Base-by-base conservation (phyloP, 2,329 filamentous ascomycete species). In the Ophiocordyceps camponoti-leonardi region DNA sequence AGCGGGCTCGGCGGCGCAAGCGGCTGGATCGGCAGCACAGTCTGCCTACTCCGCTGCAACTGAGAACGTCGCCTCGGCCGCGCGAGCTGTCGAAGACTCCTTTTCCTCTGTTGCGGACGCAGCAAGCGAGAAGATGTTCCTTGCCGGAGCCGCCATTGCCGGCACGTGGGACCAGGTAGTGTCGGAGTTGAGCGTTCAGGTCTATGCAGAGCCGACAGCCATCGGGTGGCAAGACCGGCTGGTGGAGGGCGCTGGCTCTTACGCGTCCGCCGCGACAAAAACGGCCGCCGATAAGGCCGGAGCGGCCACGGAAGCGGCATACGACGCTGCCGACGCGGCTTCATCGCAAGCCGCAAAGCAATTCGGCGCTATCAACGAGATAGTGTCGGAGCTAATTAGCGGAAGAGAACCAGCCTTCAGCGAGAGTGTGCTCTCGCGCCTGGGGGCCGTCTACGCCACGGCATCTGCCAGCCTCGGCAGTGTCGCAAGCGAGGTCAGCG, bases 361-460 rank as follows among this genome's bases (percentile, higher is more conserved):
- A 53, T 88, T 85, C 52, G 72, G 74, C 6, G 77, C 77, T 23
- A 72, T 93, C 6, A 78, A 80, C 57, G 75, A 73, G 13, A 71
- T 92, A 2, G 72, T 94, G 14, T 83, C 81, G 1, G 86, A 93
- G 60, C 67, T 93, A 1, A 68, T 94, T 14, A 64, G 72, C 39
- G 86, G 83, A 45, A 86, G 81, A 59, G 86, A 93, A 57, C 80
- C 84, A 0, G 77, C 79, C 14, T 93, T 86, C 54, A 87, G 81
- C 0, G 83, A 93, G 56, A 87, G 83, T 48, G 81, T 90, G 3
- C 77, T 86, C 62, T 77, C 68, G 45, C 75, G 82, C 44, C 70
- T 94, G 13, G 75, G 76, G 46, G 79, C 74, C 3, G 83, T 78
- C 0, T 92, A 90, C 55, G 75, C 77, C 22, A 84, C 79, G 0